Percentiles rank a stretch among this genome's conserved stretches.
Evolutionary conservation across 345 rosid genomes (phyloP).

Genomic region (Eutrema heterophyllum): DNA sequence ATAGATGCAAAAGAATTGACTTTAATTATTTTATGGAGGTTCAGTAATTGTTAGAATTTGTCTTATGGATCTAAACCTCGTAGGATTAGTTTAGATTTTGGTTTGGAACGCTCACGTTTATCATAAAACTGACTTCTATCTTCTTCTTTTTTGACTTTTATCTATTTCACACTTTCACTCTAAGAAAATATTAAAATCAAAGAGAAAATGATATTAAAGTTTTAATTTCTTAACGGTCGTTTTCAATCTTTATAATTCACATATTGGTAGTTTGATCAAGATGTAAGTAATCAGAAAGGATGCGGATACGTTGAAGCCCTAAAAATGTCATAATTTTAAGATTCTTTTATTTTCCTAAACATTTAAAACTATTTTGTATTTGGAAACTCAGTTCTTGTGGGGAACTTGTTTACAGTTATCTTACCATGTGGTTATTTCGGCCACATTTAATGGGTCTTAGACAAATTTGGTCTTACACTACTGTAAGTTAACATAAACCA

Average conservation of each 20-base stretch:
- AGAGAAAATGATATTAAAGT: not conserved
- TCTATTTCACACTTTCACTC: no score
- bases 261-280: not conserved
- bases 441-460: not conserved
- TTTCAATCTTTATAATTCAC: not conserved
- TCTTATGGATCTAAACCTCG: no score
- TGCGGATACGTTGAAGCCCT: not conserved
- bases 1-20: not conserved
- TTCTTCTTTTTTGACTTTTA: no score
- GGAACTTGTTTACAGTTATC: not conserved
- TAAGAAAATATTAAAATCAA: not conserved
- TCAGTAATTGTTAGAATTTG: no score
- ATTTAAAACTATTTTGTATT: not conserved
- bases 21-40: no score
- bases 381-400: not conserved
- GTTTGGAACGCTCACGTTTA: no score
- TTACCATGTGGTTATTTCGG: not conserved
- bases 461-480: not conserved
- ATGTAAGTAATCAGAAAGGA: not conserved
- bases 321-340: not conserved
- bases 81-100: no score
- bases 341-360: not conserved
- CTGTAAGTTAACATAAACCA: constrained; percentile 3
- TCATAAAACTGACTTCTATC: not conserved
- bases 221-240: not conserved